Conservation (phyloP, 2,329 filamentous ascomycete species). For the Ceratocystiopsis sp. region DNA sequence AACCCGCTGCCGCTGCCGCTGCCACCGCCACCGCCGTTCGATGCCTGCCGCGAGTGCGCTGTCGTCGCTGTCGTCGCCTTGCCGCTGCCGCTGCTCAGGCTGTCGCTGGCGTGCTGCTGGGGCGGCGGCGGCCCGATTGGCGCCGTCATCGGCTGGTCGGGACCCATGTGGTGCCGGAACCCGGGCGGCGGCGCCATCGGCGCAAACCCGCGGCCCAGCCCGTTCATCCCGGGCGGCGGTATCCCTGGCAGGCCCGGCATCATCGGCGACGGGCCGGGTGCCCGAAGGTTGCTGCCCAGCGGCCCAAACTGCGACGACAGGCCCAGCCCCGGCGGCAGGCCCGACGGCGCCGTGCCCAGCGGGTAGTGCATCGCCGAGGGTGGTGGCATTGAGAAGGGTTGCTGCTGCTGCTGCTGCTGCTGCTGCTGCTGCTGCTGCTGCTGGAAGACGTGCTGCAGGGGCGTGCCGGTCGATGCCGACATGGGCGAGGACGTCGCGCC, state of each 20-base stretch:
- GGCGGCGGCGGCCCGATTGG: constrained; percentile 10
- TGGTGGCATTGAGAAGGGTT: no score
- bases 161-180: constrained; percentile 17
- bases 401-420: not conserved
- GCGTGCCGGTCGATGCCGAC: constrained; percentile 6
- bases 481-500: constrained; percentile 5
- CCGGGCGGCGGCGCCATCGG: constrained; percentile 36
- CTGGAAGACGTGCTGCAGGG: not conserved
- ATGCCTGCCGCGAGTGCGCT: constrained; percentile 62
- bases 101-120: constrained; percentile 15
- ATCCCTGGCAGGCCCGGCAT: constrained; percentile 33
- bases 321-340: no score
- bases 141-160: not conserved
- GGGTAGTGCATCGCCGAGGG: no score
- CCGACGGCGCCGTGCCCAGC: no score
- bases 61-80: constrained; percentile 21
- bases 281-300: not conserved
- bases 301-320: not conserved
- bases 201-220: constrained; percentile 27
- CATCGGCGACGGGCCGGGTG: no score
- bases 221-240: constrained; percentile 31
- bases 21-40: constrained; percentile 15
- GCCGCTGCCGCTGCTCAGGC: not conserved
- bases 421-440: not conserved
- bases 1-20: constrained; percentile 35